Conservation (phyloP, 1,284 basidiomycete species). For the Thelephora terrestris region DNA sequence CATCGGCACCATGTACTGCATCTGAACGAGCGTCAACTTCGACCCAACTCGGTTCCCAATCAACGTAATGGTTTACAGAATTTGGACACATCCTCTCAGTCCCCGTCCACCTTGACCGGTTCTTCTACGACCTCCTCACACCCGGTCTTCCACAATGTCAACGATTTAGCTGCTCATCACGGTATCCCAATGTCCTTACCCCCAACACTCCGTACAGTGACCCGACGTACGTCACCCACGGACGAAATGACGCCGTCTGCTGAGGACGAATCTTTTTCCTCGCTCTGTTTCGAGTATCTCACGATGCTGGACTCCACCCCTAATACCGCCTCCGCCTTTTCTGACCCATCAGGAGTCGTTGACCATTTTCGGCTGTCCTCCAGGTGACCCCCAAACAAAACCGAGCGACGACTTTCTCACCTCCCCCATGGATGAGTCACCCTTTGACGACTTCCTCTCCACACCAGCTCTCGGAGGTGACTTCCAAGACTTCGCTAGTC, state of each 20-base stretch:
- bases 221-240: constrained; percentile 31
- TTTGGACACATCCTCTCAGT: not conserved
- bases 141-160: constrained; percentile 36
- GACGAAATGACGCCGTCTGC: constrained; percentile 19
- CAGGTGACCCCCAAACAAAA: constrained; percentile 23
- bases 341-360: constrained; percentile 5
- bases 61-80: not conserved
- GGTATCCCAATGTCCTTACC: constrained; percentile 63
- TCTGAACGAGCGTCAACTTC: not conserved
- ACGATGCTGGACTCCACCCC: constrained; percentile 31
- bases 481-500: constrained; percentile 23
- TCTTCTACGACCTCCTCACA: constrained; percentile 31
- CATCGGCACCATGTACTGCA: not conserved
- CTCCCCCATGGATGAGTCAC: constrained; percentile 42
- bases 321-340: constrained; percentile 21
- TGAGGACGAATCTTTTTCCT: constrained; percentile 23
- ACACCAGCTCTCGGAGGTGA: constrained; percentile 38
- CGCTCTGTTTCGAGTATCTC: constrained; percentile 35
- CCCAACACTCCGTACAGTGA: constrained; percentile 43
- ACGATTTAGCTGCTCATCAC: constrained; percentile 61
- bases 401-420: constrained; percentile 32
- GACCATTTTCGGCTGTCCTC: constrained; percentile 21
- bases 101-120: not conserved
- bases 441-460: constrained; percentile 44
- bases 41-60: not conserved